Evolutionary conservation across 176 grass and related monocot genomes (phyloP).

Genomic region (Bromus sterilis): DNA sequence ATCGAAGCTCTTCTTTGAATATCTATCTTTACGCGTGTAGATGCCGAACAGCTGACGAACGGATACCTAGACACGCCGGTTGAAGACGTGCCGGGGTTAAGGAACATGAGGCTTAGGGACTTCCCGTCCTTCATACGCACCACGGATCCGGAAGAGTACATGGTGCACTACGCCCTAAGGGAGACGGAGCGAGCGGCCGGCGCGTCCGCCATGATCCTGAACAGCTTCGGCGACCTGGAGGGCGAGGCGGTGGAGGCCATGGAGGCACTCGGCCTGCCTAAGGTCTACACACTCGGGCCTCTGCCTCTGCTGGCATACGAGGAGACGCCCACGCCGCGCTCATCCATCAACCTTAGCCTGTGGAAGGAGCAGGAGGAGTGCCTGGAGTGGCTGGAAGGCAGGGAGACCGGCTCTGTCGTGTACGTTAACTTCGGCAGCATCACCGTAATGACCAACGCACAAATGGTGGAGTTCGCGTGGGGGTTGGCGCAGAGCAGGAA

Average conservation of each 20-base stretch:
- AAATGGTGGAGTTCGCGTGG: slow-evolving; percentile 77
- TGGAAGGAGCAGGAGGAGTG: slow-evolving; percentile 69
- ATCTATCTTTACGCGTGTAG: not conserved
- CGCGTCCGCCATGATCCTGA: slow-evolving; percentile 54
- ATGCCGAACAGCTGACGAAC: slow-evolving; percentile 40
- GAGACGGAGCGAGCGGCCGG: slow-evolving; percentile 30
- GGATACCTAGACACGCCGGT: slow-evolving; percentile 69
- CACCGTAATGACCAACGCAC: slow-evolving; percentile 51
- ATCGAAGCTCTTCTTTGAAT: not conserved
- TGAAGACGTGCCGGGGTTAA: slow-evolving; percentile 58
- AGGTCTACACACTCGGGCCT: slow-evolving; percentile 61
- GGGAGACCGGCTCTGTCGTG: slow-evolving; percentile 42
- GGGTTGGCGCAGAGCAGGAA: slow-evolving; percentile 59
- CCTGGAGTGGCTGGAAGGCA: slow-evolving; percentile 47
- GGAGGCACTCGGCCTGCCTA: slow-evolving; percentile 17
- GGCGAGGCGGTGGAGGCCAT: slow-evolving; percentile 44
- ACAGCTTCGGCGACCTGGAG: slow-evolving; percentile 55
- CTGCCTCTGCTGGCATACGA: slow-evolving; percentile 37
- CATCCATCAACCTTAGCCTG: slow-evolving; percentile 29
- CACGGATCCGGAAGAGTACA: slow-evolving; percentile 48
- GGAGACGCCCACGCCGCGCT: slow-evolving; percentile 26
- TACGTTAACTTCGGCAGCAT: slow-evolving; percentile 93
- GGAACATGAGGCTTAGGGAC: slow-evolving; percentile 46
- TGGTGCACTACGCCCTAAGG: slow-evolving; percentile 29
- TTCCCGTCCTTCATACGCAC: slow-evolving; percentile 74